Evolutionary conservation across 176 grass and related monocot genomes (phyloP).

Genomic region (Carex littledalei): DNA sequence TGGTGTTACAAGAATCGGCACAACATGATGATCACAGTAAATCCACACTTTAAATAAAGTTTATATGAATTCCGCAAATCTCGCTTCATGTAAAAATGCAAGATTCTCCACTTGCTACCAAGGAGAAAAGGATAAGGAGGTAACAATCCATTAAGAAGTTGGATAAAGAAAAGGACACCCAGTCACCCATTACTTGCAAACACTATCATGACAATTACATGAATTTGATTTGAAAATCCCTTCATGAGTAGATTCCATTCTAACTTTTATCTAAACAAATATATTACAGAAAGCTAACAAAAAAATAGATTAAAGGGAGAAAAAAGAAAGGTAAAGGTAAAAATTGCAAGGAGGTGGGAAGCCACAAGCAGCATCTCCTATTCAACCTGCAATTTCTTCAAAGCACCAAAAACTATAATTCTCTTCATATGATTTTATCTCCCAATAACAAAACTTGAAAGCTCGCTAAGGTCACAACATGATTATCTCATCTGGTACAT

Average conservation of each 20-base stretch:
- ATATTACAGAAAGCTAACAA: slow-evolving; percentile 16
- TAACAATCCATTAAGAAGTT: background rate
- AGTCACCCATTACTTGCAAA: slow-evolving; percentile 12
- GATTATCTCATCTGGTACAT: slow-evolving; percentile 77
- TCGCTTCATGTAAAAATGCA: slow-evolving; percentile 3
- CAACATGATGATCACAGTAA: background rate
- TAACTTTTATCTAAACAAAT: background rate
- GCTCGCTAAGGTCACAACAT: slow-evolving; percentile 7
- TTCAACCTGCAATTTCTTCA: slow-evolving; percentile 35
- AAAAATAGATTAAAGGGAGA: background rate
- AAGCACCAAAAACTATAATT: background rate
- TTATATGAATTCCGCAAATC: background rate
- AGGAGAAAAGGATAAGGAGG: background rate
- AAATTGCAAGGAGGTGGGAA: slow-evolving; percentile 51
- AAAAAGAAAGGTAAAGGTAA: slow-evolving; percentile 1
- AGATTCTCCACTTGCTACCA: background rate
- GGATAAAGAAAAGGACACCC: background rate
- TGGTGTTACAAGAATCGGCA: background rate
- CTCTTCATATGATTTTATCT: background rate
- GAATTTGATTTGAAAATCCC: background rate
- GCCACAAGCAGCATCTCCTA: slow-evolving; percentile 72
- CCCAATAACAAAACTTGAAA: background rate
- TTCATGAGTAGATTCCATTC: slow-evolving; percentile 17
- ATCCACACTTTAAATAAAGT: background rate
- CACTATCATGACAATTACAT: slow-evolving; percentile 16